Conservation (phyloP, 495 filamentous ascomycete genomes). For the Xylaria grammica region DNA sequence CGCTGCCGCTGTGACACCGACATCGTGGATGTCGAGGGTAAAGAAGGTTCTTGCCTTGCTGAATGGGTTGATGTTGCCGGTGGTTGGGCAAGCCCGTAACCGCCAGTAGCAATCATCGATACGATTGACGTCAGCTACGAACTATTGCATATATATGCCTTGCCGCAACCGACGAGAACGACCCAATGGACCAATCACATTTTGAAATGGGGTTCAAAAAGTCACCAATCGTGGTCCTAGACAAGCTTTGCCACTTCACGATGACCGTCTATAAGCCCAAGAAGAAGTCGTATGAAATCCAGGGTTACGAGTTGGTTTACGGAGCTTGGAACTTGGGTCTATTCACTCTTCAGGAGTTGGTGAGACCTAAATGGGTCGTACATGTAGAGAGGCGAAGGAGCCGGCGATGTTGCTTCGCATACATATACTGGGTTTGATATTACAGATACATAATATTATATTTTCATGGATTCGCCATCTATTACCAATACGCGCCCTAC, state of each 20-base stretch:
- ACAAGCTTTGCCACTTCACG: background rate
- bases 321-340: slow-evolving; percentile 22
- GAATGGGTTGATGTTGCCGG: slow-evolving; percentile 99
- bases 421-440: slow-evolving; percentile 34
- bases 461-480: background rate
- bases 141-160: background rate
- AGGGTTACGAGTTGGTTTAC: slow-evolving; percentile 32
- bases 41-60: slow-evolving; percentile 89
- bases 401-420: slow-evolving; percentile 28
- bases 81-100: slow-evolving; percentile 75
- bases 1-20: slow-evolving; percentile 98
- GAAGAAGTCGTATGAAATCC: slow-evolving; percentile 18
- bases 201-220: background rate
- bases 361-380: slow-evolving; percentile 24
- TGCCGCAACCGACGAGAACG: background rate
- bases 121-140: slow-evolving; percentile 7
- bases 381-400: slow-evolving; percentile 34
- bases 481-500: too few species aligned
- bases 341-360: slow-evolving; percentile 24
- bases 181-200: too few species aligned
- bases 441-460: slow-evolving; percentile 39
- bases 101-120: slow-evolving; percentile 8
- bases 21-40: slow-evolving; percentile 95
- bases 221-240: background rate
- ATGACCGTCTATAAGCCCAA: slow-evolving; percentile 8